Conservation (phyloP, 2,329 filamentous ascomycete genomes). For the Hymenoscyphus salicellus region DNA sequence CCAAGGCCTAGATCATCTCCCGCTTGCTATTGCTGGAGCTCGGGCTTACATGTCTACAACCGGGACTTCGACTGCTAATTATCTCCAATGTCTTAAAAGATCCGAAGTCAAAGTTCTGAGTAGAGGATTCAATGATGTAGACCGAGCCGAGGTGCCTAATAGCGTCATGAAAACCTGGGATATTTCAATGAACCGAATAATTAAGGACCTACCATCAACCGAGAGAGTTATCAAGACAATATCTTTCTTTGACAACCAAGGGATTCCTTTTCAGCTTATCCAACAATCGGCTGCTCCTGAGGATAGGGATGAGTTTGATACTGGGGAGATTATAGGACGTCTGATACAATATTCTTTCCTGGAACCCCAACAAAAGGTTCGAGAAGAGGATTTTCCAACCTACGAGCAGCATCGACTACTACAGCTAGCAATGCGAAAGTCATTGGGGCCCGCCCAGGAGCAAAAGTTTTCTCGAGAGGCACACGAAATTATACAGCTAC, state of each 20-base stretch:
- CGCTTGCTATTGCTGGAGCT: not conserved
- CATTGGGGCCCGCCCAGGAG: constrained; percentile 9
- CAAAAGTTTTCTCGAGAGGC: no score
- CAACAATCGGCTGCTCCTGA: constrained; percentile 13
- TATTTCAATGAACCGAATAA: constrained; percentile 37
- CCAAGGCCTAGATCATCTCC: not conserved
- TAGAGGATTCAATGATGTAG: constrained; percentile 24
- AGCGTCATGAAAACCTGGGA: constrained; percentile 38
- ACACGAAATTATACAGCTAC: no score
- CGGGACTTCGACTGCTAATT: not conserved
- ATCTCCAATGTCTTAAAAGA: not conserved
- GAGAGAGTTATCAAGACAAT: constrained; percentile 35
- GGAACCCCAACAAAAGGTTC: not conserved
- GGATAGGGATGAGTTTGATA: no score
- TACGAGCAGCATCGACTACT: constrained; percentile 22
- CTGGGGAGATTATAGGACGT: no score
- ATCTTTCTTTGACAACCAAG: constrained; percentile 37
- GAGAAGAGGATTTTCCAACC: constrained; percentile 9
- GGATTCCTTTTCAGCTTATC: constrained; percentile 34
- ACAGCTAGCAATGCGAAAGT: constrained; percentile 16
- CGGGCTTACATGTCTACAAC: not conserved
- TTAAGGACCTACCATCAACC: constrained; percentile 30
- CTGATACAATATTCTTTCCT: no score
- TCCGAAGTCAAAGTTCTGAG: not conserved
- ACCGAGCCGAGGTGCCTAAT: constrained; percentile 35